phyloP scores from a whole-genome alignment of 2,329 filamentous ascomycete species.

The Neofusicoccum cordaticola region DNA sequence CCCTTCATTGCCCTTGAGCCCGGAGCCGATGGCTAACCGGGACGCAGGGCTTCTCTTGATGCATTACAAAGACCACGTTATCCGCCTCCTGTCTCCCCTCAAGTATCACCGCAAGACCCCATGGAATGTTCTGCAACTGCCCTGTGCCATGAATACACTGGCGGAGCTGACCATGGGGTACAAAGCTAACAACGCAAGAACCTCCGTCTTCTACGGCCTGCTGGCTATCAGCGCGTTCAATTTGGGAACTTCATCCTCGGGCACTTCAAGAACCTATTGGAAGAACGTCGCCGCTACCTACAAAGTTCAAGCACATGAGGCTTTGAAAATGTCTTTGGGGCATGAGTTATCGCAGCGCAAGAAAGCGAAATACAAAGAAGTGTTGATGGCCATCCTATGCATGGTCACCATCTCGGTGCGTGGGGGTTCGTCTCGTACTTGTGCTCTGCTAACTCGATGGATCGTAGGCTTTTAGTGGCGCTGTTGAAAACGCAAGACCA shows the following conservation, averaged over 20 bases:
- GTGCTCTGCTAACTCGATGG: background rate
- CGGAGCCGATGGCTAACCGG: background rate
- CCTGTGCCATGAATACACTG: background rate
- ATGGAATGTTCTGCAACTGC: slow-evolving; percentile 22
- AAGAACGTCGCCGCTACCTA: slow-evolving; percentile 31
- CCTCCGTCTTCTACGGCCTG: slow-evolving; percentile 29
- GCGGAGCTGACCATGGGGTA: background rate
- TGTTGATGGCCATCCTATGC: slow-evolving; percentile 46
- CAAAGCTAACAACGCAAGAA: background rate
- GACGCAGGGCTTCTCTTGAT: slow-evolving; percentile 18
- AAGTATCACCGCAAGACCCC: slow-evolving; percentile 22
- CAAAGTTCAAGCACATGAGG: slow-evolving; percentile 30
- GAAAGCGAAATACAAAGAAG: slow-evolving; percentile 44
- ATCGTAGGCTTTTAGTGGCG: slow-evolving; percentile 19
- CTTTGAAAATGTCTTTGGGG: slow-evolving; percentile 34
- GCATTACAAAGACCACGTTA: slow-evolving; percentile 18
- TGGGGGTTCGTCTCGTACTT: background rate
- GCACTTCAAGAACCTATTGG: slow-evolving; percentile 29
- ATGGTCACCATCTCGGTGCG: slow-evolving; percentile 31
- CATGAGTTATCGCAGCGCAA: slow-evolving; percentile 36
- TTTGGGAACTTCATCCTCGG: slow-evolving; percentile 29
- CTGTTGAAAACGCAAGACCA: slow-evolving; percentile 32
- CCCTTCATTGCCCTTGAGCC: background rate
- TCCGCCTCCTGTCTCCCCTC: slow-evolving; percentile 19
- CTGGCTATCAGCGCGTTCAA: slow-evolving; percentile 46